Percentiles rank a stretch among this genome's conserved stretches.
phyloP scores from a whole-genome alignment of 2,329 filamentous ascomycete species.

The Cadophora luteo-olivacea region DNA sequence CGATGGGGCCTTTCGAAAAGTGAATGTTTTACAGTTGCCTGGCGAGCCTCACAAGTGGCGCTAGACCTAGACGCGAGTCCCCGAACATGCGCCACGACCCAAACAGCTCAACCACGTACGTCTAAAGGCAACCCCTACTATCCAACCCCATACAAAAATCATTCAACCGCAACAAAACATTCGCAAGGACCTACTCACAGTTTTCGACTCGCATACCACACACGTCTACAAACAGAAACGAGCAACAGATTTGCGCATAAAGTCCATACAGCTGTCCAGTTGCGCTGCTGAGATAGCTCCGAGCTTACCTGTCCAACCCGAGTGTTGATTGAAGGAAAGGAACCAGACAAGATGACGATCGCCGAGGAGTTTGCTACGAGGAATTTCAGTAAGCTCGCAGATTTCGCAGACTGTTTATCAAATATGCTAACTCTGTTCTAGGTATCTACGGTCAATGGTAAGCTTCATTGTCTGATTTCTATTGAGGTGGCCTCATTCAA shows the following conservation, averaged over 20 bases:
- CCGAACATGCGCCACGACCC: slow-evolving; percentile 12
- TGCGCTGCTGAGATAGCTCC: slow-evolving; percentile 12
- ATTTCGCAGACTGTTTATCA: background rate
- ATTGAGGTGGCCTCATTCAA: background rate
- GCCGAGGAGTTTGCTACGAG: slow-evolving; percentile 75
- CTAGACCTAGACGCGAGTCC: slow-evolving; percentile 7
- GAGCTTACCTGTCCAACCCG: slow-evolving; percentile 21
- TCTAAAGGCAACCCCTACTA: slow-evolving; percentile 8
- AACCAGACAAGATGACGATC: slow-evolving; percentile 66
- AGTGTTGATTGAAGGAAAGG: slow-evolving; percentile 22
- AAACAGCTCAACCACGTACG: slow-evolving; percentile 15
- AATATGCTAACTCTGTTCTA: slow-evolving; percentile 45
- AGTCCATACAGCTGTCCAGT: background rate
- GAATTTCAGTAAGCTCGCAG: slow-evolving; percentile 70
- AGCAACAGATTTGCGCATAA: background rate
- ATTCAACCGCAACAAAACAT: background rate
- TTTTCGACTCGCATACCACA: background rate
- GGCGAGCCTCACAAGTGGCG: slow-evolving; percentile 2
- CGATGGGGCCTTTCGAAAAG: background rate
- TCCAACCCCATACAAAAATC: background rate
- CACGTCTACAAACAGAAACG: background rate
- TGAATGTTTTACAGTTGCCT: slow-evolving; percentile 16
- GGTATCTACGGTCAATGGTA: slow-evolving; percentile 81
- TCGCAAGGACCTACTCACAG: background rate
- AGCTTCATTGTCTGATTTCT: slow-evolving; percentile 44